A percentile compares a stretch with the other conserved stretches of the same genome.
Evolutionary conservation across 2,329 filamentous ascomycete genomes (phyloP).

Genomic region (Tricladium varicosporioides): DNA sequence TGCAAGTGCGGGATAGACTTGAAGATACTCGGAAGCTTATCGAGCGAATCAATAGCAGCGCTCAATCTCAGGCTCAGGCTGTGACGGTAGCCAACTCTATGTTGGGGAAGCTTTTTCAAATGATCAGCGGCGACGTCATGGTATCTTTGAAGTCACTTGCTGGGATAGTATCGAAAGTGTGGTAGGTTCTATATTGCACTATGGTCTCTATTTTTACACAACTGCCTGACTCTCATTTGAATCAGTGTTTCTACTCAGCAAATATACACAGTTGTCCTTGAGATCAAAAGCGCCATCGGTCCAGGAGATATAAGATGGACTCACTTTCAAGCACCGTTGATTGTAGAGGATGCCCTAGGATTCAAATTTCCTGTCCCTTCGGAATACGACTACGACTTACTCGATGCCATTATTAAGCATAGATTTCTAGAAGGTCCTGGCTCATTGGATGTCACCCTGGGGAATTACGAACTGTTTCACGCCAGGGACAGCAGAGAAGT

Average conservation of each 20-base stretch:
- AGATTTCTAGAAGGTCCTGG: conserved; percentile 12
- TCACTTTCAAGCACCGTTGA: conserved; percentile 13
- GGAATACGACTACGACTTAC: conserved; percentile 10
- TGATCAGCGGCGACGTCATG: conserved; percentile 3
- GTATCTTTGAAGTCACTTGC: neutral
- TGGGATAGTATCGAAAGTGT: conserved; percentile 4
- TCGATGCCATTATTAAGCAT: conserved; percentile 10
- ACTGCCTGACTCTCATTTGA: neutral
- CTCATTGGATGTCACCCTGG: neutral
- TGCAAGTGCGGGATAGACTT: neutral
- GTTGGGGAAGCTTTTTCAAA: neutral
- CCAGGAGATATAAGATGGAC: conserved; percentile 3
- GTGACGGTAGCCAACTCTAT: neutral
- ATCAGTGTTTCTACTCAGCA: conserved; percentile 16
- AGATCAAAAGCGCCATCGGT: conserved; percentile 3
- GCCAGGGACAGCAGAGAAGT: neutral
- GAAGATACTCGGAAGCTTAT: neutral
- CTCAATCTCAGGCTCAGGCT: neutral
- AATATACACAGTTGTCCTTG: conserved; percentile 11
- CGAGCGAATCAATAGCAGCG: neutral
- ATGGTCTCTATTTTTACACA: neutral
- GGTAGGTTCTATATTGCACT: neutral
- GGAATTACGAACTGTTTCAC: conserved; percentile 2
- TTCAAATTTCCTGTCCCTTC: conserved; percentile 14
- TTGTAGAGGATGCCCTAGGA: conserved; percentile 14